Evolutionary conservation across 805 yeast species (phyloP), one percentile per base, ranked within the genome.

Genomic region (Teunomyces cretensis): DNA sequence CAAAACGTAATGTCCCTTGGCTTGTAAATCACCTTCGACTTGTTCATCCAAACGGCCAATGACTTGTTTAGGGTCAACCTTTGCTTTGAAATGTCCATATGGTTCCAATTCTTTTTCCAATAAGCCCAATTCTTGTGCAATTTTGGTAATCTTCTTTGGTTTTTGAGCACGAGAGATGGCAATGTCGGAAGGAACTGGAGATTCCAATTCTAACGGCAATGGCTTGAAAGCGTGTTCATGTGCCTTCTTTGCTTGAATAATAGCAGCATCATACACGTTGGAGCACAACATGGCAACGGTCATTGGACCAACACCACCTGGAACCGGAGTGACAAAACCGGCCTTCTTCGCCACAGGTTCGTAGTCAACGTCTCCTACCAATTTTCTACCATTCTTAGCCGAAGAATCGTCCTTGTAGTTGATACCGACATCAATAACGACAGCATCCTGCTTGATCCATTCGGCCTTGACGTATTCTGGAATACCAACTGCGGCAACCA

Each of bases 221-320:
- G 89, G 86, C 49, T 65, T 65, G 58, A 79, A 68, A 48, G 68
- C 65, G 55, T 79, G 72, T 60, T 73, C 66, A 60, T 78, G 75
- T 9, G 73, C 72, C 42, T 58, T 72, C 65, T 67, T 67, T 44
- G 70, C 75, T 58, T 76, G 80, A 44, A 78, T 70, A 56, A 84
- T 75, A 15, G 98, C 96, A 42, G 96, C 88, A 52, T 79, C 76
- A 46, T 83, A 74, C 9, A 92, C 92, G 60, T 94, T 92, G 52
- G 85, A 79, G 50, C 91, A 79, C 49, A 92, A 80, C 97, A 91
- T 90, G 33, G 96, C 96, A 39, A 92, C 97, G 22, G 99, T 92
- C 98, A 92, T 92, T 52, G 99, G 99, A 33, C 99, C 99, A 51
- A 92, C 98, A 57, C 98, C 98, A 62, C 98, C 98, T 27, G 99